A percentile compares a stretch with the other conserved stretches of the same genome.
These are phyloP conservation scores for Boletus barrowsii DNA, from an alignment of 768 basidiomycete species.

Conservation along the genomic window DNA sequence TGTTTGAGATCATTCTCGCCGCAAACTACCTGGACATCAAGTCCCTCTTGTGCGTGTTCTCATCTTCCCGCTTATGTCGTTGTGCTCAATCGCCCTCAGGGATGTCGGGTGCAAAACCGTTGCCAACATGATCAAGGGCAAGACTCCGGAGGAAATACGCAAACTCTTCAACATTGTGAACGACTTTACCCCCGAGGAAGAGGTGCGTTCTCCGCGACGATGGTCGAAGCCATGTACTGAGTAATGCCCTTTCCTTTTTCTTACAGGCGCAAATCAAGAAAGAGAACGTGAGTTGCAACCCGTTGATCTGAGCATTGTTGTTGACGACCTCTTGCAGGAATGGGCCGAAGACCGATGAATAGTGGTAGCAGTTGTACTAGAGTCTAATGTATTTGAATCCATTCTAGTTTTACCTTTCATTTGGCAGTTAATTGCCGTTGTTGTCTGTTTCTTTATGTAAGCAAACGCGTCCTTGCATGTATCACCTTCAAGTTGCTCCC, in stretches of 20 bases:
- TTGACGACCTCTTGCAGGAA: constrained; percentile 51
- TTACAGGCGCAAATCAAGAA: constrained; percentile 95
- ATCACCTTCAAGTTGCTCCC: too few species aligned
- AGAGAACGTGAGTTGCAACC: constrained; percentile 76
- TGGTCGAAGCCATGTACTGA: constrained; percentile 5
- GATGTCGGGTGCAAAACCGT: constrained; percentile 99
- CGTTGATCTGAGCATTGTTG: constrained; percentile 10
- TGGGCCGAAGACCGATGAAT: constrained; percentile 88
- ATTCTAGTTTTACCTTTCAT: constrained; percentile 18
- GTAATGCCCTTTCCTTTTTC: constrained; percentile 1
- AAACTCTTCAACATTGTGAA: constrained; percentile 98
- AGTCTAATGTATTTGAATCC: constrained; percentile 23
- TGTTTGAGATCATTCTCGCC: constrained; percentile 99
- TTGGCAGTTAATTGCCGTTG: constrained; percentile 1
- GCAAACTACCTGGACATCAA: constrained; percentile 99
- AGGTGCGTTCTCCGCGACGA: constrained; percentile 50
- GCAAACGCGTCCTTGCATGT: not conserved
- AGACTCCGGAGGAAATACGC: constrained; percentile 98
- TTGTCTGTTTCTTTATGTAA: constrained; percentile 17
- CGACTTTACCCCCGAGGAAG: constrained; percentile 99
- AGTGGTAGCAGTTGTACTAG: constrained; percentile 15
- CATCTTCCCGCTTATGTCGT: not conserved
- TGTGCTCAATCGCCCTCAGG: constrained; percentile 39
- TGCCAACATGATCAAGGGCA: constrained; percentile 99
- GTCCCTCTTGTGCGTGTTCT: constrained; percentile 76